phyloP scores from a whole-genome alignment of 768 basidiomycete species.

The Lactifluus rugatus region DNA sequence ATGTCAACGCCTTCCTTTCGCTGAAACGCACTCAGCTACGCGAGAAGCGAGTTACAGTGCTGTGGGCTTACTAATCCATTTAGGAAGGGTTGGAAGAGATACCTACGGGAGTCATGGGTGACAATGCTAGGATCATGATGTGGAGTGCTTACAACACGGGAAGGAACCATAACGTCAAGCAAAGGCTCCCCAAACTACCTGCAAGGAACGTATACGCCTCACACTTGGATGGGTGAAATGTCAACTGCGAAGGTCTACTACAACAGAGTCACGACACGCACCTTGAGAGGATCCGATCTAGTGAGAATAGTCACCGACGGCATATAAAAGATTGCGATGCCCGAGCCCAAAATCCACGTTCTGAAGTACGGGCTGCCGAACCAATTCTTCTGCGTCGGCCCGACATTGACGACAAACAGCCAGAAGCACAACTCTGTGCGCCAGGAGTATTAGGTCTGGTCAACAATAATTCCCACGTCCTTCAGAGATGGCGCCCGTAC shows the following conservation, averaged over 20 bases:
- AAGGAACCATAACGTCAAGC: slow-evolving; percentile 64
- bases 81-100: slow-evolving; percentile 60
- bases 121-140: slow-evolving; percentile 1
- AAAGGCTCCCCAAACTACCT: slow-evolving; percentile 59
- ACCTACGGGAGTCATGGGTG: slow-evolving; percentile 29
- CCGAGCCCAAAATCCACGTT: slow-evolving; percentile 59
- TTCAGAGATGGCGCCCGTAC: slow-evolving; percentile 27
- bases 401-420: slow-evolving; percentile 69
- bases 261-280: slow-evolving; percentile 21
- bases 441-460: neutral
- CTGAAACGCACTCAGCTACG: slow-evolving; percentile 27
- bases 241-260: neutral
- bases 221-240: slow-evolving; percentile 32
- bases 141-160: slow-evolving; percentile 47
- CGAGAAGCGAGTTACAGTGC: neutral
- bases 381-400: slow-evolving; percentile 53
- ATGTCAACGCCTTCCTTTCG: slow-evolving; percentile 53
- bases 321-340: slow-evolving; percentile 51
- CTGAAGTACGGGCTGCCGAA: slow-evolving; percentile 69
- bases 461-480: neutral
- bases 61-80: slow-evolving; percentile 40
- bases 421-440: slow-evolving; percentile 72
- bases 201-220: slow-evolving; percentile 63
- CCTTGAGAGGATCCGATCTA: slow-evolving; percentile 48
- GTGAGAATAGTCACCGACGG: slow-evolving; percentile 61